Evolutionary conservation across 2,329 filamentous ascomycete genomes (phyloP).

Genomic region (Drechslera avenae): DNA sequence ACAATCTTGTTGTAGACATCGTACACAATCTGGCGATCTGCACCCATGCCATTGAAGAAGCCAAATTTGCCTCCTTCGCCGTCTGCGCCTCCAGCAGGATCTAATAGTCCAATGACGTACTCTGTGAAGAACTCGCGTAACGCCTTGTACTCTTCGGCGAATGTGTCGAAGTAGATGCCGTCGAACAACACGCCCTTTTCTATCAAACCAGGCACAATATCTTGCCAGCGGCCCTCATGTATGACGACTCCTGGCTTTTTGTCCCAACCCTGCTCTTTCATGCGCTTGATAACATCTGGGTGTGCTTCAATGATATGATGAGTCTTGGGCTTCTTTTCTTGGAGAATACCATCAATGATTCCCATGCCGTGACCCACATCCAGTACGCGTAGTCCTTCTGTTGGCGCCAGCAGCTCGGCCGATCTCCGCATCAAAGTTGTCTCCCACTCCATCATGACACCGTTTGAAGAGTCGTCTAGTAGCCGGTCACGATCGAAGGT

Average conservation of each 20-base stretch:
- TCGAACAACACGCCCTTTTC: conserved; percentile 53
- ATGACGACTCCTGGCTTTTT: conserved; percentile 56
- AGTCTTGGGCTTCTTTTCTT: conserved; percentile 50
- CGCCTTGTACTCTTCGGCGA: conserved; percentile 89
- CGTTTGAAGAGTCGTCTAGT: conserved; percentile 56
- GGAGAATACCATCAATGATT: conserved; percentile 56
- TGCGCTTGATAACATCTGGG: conserved; percentile 53
- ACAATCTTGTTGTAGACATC: conserved; percentile 91
- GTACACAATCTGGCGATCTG: conserved; percentile 90
- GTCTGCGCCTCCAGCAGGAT: conserved; percentile 53
- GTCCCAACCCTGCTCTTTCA: conserved; percentile 55
- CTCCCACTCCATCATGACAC: conserved; percentile 62
- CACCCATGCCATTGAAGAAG: conserved; percentile 79
- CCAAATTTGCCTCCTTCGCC: conserved; percentile 61
- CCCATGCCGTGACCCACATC: conserved; percentile 60
- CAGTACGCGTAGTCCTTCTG: conserved; percentile 51
- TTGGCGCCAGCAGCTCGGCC: conserved; percentile 50
- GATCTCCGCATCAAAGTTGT: conserved; percentile 55
- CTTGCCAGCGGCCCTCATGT: conserved; percentile 58
- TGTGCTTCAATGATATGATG: conserved; percentile 61
- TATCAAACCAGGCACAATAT: conserved; percentile 53
- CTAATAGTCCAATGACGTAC: conserved; percentile 78
- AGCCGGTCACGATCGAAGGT: conserved; percentile 55
- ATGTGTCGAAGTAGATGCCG: conserved; percentile 91
- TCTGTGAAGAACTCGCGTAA: conserved; percentile 88